Evolutionary conservation across 768 basidiomycete genomes (phyloP).

Genomic region (Podaxis mareebaensis): DNA sequence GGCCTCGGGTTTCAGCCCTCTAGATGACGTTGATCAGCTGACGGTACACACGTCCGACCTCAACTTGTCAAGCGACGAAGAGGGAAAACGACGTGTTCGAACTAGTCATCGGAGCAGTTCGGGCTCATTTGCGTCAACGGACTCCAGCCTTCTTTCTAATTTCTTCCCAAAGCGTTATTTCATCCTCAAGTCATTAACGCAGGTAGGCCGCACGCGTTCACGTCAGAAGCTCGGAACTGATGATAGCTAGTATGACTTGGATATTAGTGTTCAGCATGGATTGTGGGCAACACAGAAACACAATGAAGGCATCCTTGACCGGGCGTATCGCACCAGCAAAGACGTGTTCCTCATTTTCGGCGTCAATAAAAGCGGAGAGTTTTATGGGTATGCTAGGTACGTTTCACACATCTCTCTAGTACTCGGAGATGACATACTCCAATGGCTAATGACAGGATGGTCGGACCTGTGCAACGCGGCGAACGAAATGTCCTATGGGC

Average conservation of each 20-base stretch:
- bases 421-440: constrained; percentile 7
- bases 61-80: constrained; percentile 46
- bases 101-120: constrained; percentile 54
- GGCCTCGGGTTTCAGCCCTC: not conserved
- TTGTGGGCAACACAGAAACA: constrained; percentile 93
- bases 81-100: constrained; percentile 22
- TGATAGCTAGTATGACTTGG: constrained; percentile 62
- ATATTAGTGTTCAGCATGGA: constrained; percentile 75
- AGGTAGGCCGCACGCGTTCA: constrained; percentile 43
- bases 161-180: constrained; percentile 91
- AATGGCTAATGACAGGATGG: constrained; percentile 53
- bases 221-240: constrained; percentile 12
- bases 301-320: constrained; percentile 89
- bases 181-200: constrained; percentile 85
- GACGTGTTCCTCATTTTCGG: constrained; percentile 91
- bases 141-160: constrained; percentile 71
- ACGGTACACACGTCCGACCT: constrained; percentile 27
- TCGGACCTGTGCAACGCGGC: constrained; percentile 56
- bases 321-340: constrained; percentile 87
- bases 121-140: constrained; percentile 77
- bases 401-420: constrained; percentile 18
- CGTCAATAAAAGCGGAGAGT: constrained; percentile 93
- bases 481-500: constrained; percentile 62
- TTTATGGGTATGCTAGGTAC: constrained; percentile 89
- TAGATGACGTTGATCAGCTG: constrained; percentile 27